Percentiles rank a stretch among this genome's conserved stretches.
These are phyloP conservation scores for Eucommia ulmoides DNA, from an alignment of 257 asterid genomes.

Conservation along the genomic window DNA sequence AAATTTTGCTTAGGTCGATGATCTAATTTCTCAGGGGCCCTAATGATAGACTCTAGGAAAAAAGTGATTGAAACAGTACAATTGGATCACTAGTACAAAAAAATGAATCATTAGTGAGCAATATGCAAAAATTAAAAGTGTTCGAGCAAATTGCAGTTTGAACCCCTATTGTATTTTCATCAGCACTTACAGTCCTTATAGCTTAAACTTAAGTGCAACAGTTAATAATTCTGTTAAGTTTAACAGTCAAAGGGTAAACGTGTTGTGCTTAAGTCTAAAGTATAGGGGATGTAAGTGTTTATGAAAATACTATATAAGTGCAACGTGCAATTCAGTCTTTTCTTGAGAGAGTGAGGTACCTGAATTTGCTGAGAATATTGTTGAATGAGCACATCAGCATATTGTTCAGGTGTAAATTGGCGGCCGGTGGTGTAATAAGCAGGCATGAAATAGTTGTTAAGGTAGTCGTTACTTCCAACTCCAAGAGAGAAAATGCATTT, in stretches of 20 bases:
- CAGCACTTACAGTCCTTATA: too few species aligned
- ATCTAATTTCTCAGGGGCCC: too few species aligned
- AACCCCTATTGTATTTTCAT: too few species aligned
- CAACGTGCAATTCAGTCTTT: not conserved
- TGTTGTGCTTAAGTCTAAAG: not conserved
- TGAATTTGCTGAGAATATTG: conserved; percentile 22
- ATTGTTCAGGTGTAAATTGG: conserved; percentile 24
- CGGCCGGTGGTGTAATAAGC: conserved; percentile 23
- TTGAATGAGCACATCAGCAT: conserved; percentile 27
- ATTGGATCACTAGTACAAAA: too few species aligned
- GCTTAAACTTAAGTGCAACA: not conserved
- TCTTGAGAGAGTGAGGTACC: conserved; percentile 8
- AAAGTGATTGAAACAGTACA: too few species aligned
- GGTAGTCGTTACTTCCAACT: conserved; percentile 41
- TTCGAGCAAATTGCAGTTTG: too few species aligned
- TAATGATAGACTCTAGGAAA: too few species aligned
- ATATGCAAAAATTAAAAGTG: too few species aligned
- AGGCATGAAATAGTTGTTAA: conserved; percentile 46
- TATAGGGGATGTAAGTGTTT: too few species aligned
- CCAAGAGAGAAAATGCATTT: conserved; percentile 31
- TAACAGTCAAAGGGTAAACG: not conserved
- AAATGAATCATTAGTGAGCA: too few species aligned
- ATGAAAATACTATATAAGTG: not conserved
- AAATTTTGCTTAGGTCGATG: too few species aligned
- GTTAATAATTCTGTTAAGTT: not conserved